Percentiles rank a stretch among this genome's conserved stretches.
Conservation (phyloP, 2,329 filamentous ascomycete species). For the Epichloe brachyelytri region DNA sequence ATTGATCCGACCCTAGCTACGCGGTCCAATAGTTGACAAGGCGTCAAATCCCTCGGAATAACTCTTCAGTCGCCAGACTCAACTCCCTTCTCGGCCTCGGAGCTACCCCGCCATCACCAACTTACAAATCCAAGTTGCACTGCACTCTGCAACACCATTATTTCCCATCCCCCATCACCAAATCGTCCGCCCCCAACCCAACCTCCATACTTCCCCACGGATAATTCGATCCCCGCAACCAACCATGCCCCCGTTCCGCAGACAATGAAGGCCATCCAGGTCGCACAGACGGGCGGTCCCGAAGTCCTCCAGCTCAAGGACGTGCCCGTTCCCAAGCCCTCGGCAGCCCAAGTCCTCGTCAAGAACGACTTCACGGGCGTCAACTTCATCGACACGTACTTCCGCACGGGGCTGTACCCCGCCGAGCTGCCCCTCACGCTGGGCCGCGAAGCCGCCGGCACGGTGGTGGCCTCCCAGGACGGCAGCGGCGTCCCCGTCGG, state of each 20-base stretch:
- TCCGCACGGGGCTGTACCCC: conserved; percentile 71
- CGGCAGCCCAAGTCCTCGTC: conserved; percentile 63
- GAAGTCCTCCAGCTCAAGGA: conserved; percentile 63
- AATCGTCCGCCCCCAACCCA: background rate
- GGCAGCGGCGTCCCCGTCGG: conserved; percentile 49
- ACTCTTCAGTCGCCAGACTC: too few relatives aligned
- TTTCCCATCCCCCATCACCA: background rate
- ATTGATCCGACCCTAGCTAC: too few relatives aligned
- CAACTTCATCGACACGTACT: conserved; percentile 89
- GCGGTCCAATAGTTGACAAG: too few relatives aligned
- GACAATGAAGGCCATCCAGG: conserved; percentile 55
- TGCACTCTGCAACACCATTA: too few relatives aligned
- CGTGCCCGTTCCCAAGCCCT: conserved; percentile 51
- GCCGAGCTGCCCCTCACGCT: conserved; percentile 61
- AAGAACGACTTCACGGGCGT: conserved; percentile 70
- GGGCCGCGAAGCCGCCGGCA: conserved; percentile 68
- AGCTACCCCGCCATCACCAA: background rate
- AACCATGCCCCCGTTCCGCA: conserved; percentile 60
- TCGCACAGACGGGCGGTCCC: conserved; percentile 50
- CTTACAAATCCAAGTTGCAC: background rate
- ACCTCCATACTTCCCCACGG: background rate
- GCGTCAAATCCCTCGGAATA: too few relatives aligned
- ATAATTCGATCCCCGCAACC: background rate
- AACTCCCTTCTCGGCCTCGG: too few relatives aligned
- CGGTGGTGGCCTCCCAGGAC: conserved; percentile 47